Base-by-base conservation (phyloP, 2,329 filamentous ascomycete species). In the Claviceps arundinis region DNA sequence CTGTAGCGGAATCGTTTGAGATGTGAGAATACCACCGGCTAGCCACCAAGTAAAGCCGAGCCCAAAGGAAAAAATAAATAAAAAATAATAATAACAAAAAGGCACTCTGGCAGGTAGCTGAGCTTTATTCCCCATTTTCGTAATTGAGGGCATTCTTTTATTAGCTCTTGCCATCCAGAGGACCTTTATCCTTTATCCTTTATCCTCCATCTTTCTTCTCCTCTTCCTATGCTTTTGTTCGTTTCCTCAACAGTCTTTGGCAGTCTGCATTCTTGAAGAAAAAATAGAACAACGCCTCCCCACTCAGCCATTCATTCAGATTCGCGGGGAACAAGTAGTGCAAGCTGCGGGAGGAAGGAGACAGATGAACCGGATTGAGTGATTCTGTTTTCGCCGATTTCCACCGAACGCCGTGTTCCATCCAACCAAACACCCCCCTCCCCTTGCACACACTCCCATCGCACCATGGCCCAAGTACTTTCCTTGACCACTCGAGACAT, bases 381-480 rank as follows among this genome's bases (percentile, higher is more conserved):
- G 26, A 47, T 54, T 43, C 44, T 54, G 49, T 38, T 44, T 42
- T 47, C 43, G 41, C 48, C 51, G 24, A 47, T 19, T 53, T 45
- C 26, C 47, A 52, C 42, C 47, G 43, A 34, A 50, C 48, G 24
- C 43, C 41, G 50, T 37, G 24, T 37, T 26, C 50, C 38, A 16
- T 24, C 47, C 37, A 6, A n/a, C 19, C 5, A 34, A 34, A 34
- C 24, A 22, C 40, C 34, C 50, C 43, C 9, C 45, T 14, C 19
- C 19, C 34, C 37, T 16, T 41, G 30, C 26, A 16, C 47, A 26
- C 46, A 45, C 24, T 37, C 22, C 22, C 24, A 41, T 41, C 38
- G 48, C 48, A 57, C 53, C 50, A 61, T 61, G 59, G 53, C 57
- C 53, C 58, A 62, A 55, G 57, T 62, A 50, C 52, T 61, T n/a